Evolutionary conservation across 768 basidiomycete species (phyloP), one percentile per base, ranked within the genome.

Genomic region (Boletus rubroflammeus): DNA sequence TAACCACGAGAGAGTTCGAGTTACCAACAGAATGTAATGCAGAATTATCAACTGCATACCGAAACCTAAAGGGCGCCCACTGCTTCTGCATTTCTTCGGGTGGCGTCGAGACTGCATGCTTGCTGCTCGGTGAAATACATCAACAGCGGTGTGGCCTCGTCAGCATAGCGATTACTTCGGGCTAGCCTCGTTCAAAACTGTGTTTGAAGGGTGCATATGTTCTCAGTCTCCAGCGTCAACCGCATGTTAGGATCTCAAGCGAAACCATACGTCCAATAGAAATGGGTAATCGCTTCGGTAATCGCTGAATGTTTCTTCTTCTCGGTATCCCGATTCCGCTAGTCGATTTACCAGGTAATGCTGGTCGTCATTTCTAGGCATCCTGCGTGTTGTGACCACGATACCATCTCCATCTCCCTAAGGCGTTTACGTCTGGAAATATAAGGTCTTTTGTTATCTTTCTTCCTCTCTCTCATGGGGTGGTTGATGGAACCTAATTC

Each of bases 71-170:
- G 34, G 51, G 35, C 11, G 11, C 35, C 35, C 50, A 61, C 43
- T 59, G 55, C 35, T 61, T 64, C 38, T 56, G 56, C 39, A 49
- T 52, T 35, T 49, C 50, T 8, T 25, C 17, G 10, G 56, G 55
- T 54, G 58, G 61, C 41, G 66, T 64, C 15, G 26, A 62, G 21
- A 70, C 75, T 13, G 54, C 72, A 21, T 78, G 73, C 56, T 68
- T 78, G 40, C 65, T 79, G 10, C 49, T 78, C 7, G 77, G 78
- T 11, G 51, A 58, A 45, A 41, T 62, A 61, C 25, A 58, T 63
- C 19, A 58, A 47, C 39, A 39, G n/a, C 55, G 69, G 60, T 59
- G 55, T 53, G 61, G 65, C 21, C 53, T 68, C 19, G 53, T 47
- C n/a, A 55, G 61, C 31, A 53, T 68, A 11, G 57, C 61, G 9